These are phyloP conservation scores for Platanthera zijinensis DNA, from an alignment of 106 monocot genomes.

Conservation along the genomic window DNA sequence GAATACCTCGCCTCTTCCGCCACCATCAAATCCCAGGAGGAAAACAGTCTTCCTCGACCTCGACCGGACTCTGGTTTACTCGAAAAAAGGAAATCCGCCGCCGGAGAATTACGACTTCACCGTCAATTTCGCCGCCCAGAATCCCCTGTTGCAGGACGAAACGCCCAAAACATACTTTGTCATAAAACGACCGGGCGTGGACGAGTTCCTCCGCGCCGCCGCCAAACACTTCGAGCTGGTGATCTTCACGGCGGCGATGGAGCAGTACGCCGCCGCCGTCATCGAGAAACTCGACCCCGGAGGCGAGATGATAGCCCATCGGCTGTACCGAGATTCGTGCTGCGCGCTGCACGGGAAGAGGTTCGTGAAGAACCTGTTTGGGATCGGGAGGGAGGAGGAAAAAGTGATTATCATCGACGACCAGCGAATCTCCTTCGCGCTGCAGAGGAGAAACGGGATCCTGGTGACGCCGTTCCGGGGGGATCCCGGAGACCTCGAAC, in stretches of 20 bases:
- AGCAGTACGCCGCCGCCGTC: slow-evolving; percentile 71
- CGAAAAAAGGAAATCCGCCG: slow-evolving; percentile 32
- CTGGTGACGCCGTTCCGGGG: slow-evolving; percentile 47
- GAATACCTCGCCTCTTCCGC: slow-evolving; percentile 2
- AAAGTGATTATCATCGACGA: slow-evolving; percentile 67
- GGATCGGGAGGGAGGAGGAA: slow-evolving; percentile 39
- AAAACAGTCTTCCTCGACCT: slow-evolving; percentile 81
- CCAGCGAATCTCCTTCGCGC: slow-evolving; percentile 50
- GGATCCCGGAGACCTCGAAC: slow-evolving; percentile 8
- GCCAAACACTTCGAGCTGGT: slow-evolving; percentile 52
- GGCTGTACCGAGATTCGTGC: slow-evolving; percentile 74
- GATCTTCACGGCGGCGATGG: slow-evolving; percentile 77
- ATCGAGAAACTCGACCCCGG: slow-evolving; percentile 59
- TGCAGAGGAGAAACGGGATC: slow-evolving; percentile 66
- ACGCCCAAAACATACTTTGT: slow-evolving; percentile 54
- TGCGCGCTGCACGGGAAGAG: slow-evolving; percentile 31
- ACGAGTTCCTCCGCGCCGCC: slow-evolving; percentile 39
- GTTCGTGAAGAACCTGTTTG: slow-evolving; percentile 63
- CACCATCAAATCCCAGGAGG: slow-evolving; percentile 16
- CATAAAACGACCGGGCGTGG: slow-evolving; percentile 65
- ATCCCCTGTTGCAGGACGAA: slow-evolving; percentile 28
- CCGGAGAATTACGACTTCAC: slow-evolving; percentile 46
- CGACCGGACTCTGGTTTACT: slow-evolving; percentile 82
- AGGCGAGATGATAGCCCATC: slow-evolving; percentile 44
- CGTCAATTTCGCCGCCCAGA: slow-evolving; percentile 13